phyloP scores from a whole-genome alignment of 2,329 filamentous ascomycete species.

The Pezicula radicicola region DNA sequence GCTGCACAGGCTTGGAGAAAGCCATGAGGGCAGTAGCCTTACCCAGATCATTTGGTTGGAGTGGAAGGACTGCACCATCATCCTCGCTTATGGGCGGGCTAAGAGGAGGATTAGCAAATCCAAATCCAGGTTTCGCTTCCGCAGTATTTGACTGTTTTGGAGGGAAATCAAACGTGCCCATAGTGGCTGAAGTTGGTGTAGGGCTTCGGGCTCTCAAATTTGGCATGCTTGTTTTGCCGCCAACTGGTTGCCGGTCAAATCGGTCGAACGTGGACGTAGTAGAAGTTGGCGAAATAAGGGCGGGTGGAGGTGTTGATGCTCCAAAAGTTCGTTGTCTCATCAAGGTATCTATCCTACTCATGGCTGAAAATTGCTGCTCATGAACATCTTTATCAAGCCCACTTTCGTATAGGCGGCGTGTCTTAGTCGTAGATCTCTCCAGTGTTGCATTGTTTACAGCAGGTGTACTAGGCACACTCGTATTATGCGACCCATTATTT shows the following conservation, averaged over 20 bases:
- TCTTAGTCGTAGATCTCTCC: constrained; percentile 67
- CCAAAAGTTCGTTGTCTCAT: constrained; percentile 53
- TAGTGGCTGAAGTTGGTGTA: constrained; percentile 29
- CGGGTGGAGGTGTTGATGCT: constrained; percentile 21
- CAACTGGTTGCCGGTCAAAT: constrained; percentile 44
- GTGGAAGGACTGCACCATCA: constrained; percentile 60
- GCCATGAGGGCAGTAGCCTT: constrained; percentile 75
- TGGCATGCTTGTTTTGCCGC: constrained; percentile 61
- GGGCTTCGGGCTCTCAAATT: constrained; percentile 60
- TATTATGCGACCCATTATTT: constrained; percentile 44
- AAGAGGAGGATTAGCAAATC: constrained; percentile 49
- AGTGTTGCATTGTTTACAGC: constrained; percentile 38
- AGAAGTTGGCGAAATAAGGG: constrained; percentile 20
- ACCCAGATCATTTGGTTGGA: constrained; percentile 73
- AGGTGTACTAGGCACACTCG: constrained; percentile 33
- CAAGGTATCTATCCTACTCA: constrained; percentile 78
- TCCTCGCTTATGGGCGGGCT: constrained; percentile 74
- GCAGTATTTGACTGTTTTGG: constrained; percentile 27
- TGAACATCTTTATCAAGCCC: constrained; percentile 76
- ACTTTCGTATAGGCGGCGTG: constrained; percentile 78
- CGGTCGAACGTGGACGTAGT: constrained; percentile 42
- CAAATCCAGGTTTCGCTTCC: constrained; percentile 28
- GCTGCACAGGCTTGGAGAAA: constrained; percentile 69
- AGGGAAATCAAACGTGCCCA: constrained; percentile 34
- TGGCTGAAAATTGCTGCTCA: constrained; percentile 73